Evolutionary conservation across 495 filamentous ascomycete species (phyloP), one percentile per base, ranked within the genome.

Genomic region (Podospora pseudoanserina): DNA sequence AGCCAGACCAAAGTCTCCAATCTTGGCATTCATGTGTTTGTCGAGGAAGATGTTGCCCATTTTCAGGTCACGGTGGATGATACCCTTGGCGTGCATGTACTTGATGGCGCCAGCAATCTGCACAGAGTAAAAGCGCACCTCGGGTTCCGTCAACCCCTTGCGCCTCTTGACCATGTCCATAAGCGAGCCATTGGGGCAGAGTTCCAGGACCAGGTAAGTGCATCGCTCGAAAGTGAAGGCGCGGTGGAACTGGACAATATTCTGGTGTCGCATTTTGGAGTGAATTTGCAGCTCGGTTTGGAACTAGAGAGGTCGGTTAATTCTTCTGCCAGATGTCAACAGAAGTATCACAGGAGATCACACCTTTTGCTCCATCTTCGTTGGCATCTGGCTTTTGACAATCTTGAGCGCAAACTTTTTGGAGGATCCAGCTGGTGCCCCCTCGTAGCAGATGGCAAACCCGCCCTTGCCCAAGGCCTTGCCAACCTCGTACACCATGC

Each of bases 11-110:
- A 98, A 99, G 76, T 99, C 96, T 3, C 96, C 96, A 69, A 98
- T 89, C 77, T 99, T 98, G 66, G 97, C 86, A 73, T 98, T 97
- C 96, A 99, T 97, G 71, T 96, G 85, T 53, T 88, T 87, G 77
- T 99, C 96, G 60, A 99, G 84, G 71, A 99, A 99, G 70, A 99
- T 87, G 73, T 99, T 98, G 15, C 95, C 96, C 84, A 97, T 97
- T 77, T 99, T 99, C 63, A 99, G 78, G 78, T 99, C 96, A 54
- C 96, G 88, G 79, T 99, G 96, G 44, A 97, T 96, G 39, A 99
- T 94, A 60, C 92, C 92, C 73, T 94, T 89, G 68, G 89, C 87
- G 78, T 99, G 96, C 76, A 99, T 89, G 74, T 98, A 99, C 76
- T 98, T 98, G 73, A 99, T 91, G 20, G 94, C 96, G 27, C 96